Conservation (phyloP, 2,329 filamentous ascomycete species). For the Chalaropsis ovoidea region DNA sequence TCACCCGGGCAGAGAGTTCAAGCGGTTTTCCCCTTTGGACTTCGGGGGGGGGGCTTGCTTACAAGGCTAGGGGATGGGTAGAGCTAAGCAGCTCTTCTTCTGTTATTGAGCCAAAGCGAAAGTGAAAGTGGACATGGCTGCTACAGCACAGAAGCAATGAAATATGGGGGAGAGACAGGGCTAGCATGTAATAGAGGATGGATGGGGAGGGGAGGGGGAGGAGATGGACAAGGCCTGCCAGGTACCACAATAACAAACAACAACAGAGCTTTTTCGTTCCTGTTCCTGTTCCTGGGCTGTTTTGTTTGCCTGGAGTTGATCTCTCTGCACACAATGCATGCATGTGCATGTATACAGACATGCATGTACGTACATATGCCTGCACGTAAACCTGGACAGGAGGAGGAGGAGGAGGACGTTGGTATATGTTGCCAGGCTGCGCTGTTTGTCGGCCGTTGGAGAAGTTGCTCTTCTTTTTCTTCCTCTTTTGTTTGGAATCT, state of each 20-base stretch:
- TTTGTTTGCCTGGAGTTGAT: conserved; percentile 12
- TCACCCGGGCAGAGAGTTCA: conserved; percentile 6
- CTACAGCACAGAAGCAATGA: conserved; percentile 9
- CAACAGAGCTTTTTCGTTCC: conserved; percentile 2
- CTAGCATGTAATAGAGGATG: neutral
- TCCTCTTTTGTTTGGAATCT: neutral
- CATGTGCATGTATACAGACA: neutral
- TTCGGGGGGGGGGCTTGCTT: neutral
- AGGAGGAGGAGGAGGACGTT: neutral
- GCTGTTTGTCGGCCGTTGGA: neutral
- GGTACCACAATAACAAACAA: conserved; percentile 16
- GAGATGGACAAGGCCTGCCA: neutral
- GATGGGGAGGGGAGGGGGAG: neutral
- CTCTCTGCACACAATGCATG: conserved; percentile 13
- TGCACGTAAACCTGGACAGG: neutral
- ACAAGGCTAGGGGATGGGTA: neutral
- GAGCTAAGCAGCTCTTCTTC: neutral
- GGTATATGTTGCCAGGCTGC: conserved; percentile 15
- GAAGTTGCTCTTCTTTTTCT: neutral
- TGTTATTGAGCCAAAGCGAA: conserved; percentile 2
- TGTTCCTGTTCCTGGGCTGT: neutral
- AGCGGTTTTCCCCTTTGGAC: neutral
- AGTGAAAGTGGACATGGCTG: conserved; percentile 10
- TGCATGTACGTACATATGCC: neutral
- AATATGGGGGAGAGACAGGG: neutral